Percentiles rank a stretch among this genome's conserved stretches.
These are phyloP conservation scores for Eruca vesicaria DNA, from an alignment of 441 rosid genomes.

Conservation along the genomic window DNA sequence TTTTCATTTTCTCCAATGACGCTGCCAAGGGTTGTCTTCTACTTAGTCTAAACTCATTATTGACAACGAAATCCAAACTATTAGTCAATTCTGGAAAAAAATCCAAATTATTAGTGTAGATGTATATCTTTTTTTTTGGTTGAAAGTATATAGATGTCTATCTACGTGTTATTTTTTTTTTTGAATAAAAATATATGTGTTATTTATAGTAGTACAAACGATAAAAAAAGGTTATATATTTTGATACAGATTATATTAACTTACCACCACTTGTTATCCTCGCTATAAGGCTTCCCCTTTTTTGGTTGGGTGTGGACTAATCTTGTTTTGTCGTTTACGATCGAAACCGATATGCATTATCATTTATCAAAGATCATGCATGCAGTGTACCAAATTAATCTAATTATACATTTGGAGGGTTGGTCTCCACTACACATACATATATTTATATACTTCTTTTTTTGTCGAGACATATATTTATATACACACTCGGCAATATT, in stretches of 20 bases:
- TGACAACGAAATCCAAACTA: not conserved
- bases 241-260: not conserved
- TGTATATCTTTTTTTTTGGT: not conserved
- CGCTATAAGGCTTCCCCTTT: not conserved
- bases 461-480: not conserved
- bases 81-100: too few relatives aligned
- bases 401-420: not conserved
- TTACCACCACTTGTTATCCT: not conserved
- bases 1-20: not conserved
- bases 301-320: constrained; percentile 1
- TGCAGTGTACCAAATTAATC: constrained; percentile 6
- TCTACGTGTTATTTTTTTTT: not conserved
- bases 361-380: constrained; percentile 23
- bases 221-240: not conserved
- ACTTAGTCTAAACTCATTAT: not conserved
- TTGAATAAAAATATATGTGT: not conserved
- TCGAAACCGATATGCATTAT: constrained; percentile 16
- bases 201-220: not conserved
- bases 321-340: constrained; percentile 24
- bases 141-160: not conserved
- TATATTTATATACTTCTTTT: not conserved
- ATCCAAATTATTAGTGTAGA: not conserved
- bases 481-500: not conserved
- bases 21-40: not conserved
- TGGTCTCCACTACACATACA: constrained; percentile 18